phyloP scores from a whole-genome alignment of 768 basidiomycete species.

The Clathrus columnatus region DNA sequence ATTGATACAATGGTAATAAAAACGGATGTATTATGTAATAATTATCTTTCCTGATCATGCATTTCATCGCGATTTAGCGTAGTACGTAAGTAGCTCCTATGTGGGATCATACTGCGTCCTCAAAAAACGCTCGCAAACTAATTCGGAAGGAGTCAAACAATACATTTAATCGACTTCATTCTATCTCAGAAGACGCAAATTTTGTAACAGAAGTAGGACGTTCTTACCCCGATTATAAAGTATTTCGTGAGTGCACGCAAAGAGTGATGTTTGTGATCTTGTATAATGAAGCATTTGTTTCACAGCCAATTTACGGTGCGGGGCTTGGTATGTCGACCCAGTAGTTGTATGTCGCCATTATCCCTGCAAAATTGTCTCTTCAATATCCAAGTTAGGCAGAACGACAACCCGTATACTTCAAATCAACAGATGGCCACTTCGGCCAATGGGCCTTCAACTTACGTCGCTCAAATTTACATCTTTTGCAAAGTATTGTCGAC shows the following conservation, averaged over 20 bases:
- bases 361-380: slow-evolving; percentile 12
- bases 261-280: background rate
- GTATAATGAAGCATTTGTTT: background rate
- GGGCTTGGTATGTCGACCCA: slow-evolving; percentile 88
- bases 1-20: no score
- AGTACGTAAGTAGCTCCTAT: no score
- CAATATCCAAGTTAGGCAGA: slow-evolving; percentile 12
- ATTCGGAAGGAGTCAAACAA: slow-evolving; percentile 65
- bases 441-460: slow-evolving; percentile 82
- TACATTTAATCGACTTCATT: slow-evolving; percentile 81
- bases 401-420: slow-evolving; percentile 61
- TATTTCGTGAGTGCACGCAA: slow-evolving; percentile 40
- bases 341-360: slow-evolving; percentile 34
- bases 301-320: slow-evolving; percentile 85
- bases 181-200: slow-evolving; percentile 64
- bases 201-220: slow-evolving; percentile 56
- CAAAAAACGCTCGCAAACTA: slow-evolving; percentile 30
- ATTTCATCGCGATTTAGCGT: no score
- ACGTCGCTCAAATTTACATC: slow-evolving; percentile 73
- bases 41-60: no score
- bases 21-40: no score
- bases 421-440: slow-evolving; percentile 85
- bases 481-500: slow-evolving; percentile 49
- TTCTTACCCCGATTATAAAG: slow-evolving; percentile 40
- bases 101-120: background rate